Evolutionary conservation across 768 basidiomycete species (phyloP), one percentile per base, ranked within the genome.

Genomic region (Mycena haematopus): DNA sequence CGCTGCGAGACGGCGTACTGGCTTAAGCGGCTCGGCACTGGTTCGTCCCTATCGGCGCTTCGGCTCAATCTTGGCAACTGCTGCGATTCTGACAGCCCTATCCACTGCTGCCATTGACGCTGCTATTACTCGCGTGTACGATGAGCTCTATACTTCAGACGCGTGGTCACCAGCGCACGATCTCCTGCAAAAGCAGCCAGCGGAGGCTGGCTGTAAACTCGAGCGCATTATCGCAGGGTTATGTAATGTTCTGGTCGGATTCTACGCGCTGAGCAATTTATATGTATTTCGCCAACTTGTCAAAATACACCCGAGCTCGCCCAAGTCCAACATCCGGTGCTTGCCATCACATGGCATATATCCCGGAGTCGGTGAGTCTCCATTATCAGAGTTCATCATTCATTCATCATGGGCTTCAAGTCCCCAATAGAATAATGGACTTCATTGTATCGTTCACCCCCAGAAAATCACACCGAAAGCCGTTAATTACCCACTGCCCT

Each of bases 331-430:
- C 63, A 9, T 70, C 70, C 0, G 66, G 70, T 21, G 72, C 78
- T 1, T 69, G 71, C 22, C 77, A 82, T 60, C 79, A 80, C 58
- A 13, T 82, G 3, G 80, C 78, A 13, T 83, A 82, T 66, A 74
- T 84, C 24, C 80, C 79, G 0, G 14, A n/a, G 45, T 69, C 71
- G 14, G 79, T 81, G 61, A 56, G 63, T 70, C 6, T 44, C 2
- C 6, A n/a, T 14, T 38, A 38, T 22, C 11, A n/a, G n/a, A 31
- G 9, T 13, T 24, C 29, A 9, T 53, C 24, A 27, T 38, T 54
- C 6, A 21, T 46, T 25, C 35, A 31, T 29, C 9, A 1, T 60
- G 1, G 33, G 24, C 9, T 27, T 33, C 24, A 77, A 38, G 73
- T 79, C 6, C 74, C 73, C 0, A 75, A 75, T 45, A 29, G 53